Base-by-base conservation (phyloP, 352 stramenopile genomes). In the Phytopythium vexans region DNA sequence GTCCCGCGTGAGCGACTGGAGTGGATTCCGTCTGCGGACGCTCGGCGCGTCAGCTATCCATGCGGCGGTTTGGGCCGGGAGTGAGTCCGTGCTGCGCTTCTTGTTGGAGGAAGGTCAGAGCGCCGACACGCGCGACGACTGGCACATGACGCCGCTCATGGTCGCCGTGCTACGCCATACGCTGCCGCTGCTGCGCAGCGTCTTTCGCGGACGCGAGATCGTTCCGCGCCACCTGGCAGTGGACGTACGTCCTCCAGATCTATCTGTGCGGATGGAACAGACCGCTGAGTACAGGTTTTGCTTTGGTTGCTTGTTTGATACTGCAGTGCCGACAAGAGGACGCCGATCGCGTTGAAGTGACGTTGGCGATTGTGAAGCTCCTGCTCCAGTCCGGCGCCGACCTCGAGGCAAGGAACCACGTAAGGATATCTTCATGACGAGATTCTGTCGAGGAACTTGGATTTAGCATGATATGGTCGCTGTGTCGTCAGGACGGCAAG, bases 31-130 rank as follows among this genome's bases (percentile, higher is more conserved):
- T 37, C 32, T 73, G 10, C n/a, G 12, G 21, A 70, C 64, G 3
- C 21, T 73, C 1, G 64, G 64, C n/a, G 52, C 49, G 0, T 73
- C 64, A 12, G 53, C 60, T 1, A 52, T 73, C 11, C 60, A 73
- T 46, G 66, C 60, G 1, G 56, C 60, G 1, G 44, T 56, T 6
- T 73, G 60, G 64, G 43, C 49, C 49, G 50, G 53, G 4, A 55
- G 38, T 8, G 1, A 58, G 0, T 15, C 8, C 4, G 54, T 73
- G 8, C 6, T 70, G n/a, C n/a, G 52, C 8, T 69, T 67, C 36
- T 27, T 73, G 31, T 49, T 73, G 9, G 52, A 67, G 47, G 35
- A 31, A 2, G 56, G 64, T 1, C 60, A 69, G 6, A 27, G 49
- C 31, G 56, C 60, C 0, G 52, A 73, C 21, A n/a, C 21, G 4